Evolutionary conservation across 2,329 filamentous ascomycete genomes (phyloP), one percentile per base, ranked within the genome.

Genomic region (Colletotrichum kahawae): DNA sequence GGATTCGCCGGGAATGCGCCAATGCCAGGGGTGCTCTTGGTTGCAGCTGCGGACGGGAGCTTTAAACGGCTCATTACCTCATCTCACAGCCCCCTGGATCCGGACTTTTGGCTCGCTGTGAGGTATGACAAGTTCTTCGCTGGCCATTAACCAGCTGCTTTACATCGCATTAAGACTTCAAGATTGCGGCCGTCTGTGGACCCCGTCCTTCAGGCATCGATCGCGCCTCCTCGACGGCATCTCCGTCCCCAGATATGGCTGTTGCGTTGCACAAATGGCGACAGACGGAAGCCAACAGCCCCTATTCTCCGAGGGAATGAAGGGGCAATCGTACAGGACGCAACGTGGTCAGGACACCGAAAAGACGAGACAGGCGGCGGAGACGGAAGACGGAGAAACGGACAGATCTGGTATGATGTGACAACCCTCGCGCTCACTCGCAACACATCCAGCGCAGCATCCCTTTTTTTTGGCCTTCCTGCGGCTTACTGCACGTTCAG

Each of bases 391-490:
- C 71, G 51, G 71, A 71, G 71, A 31, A 63, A 54, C 31, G 33
- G 60, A 66, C 71, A 70, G 33, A 62, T 62, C 36, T 71, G 71
- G 60, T 36, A 66, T 71, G 67, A 71, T 71, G 67, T 71, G 68
- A 71, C 71, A 62, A 13, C 38, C 71, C 59, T 38, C 16, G 56
- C 56, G 56, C 31, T 31, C 57, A 13, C 57, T 60, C 57, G 66
- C 59, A 43, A 31, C 70, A 68, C 31, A 16, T 38, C 16, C 33
- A 38, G 34, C 36, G 24, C 59, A 24, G 3, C 62, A 56, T 33
- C 38, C 24, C 24, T 24, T 56, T 34, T n/a, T n/a, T 18, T 43
- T 43, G 24, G 24, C 12, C 33, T 48, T n/a, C 13, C 24, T 48
- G 43, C 48, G 29, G 48, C 63, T 65, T 43, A 27, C 63, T 65